These are phyloP conservation scores for Solanum pinnatisectum DNA, from an alignment of 257 asterid species.

Conservation along the genomic window DNA sequence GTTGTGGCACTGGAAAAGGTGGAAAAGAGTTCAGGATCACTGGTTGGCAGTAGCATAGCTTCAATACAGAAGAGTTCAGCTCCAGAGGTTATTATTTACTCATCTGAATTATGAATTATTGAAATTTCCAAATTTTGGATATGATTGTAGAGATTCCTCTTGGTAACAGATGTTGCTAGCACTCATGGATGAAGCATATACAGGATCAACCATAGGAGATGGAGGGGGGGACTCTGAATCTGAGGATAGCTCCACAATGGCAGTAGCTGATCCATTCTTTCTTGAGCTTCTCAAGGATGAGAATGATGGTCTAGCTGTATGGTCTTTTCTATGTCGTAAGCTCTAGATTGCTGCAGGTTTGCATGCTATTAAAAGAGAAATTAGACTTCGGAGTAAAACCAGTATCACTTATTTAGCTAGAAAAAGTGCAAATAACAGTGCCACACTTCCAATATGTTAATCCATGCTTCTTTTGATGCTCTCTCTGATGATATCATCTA, in stretches of 20 bases:
- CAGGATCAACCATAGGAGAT: constrained; percentile 90
- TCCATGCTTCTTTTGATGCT: neutral
- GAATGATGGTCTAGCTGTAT: constrained; percentile 92
- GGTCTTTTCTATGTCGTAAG: constrained; percentile 24
- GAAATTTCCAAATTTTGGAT: neutral
- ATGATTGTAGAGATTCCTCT: constrained; percentile 8
- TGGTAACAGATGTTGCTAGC: constrained; percentile 75
- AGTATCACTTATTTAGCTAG: neutral
- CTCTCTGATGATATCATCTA: neutral
- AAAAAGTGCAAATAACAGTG: neutral
- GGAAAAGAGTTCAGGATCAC: constrained; percentile 80
- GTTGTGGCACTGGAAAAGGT: constrained; percentile 90
- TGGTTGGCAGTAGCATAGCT: constrained; percentile 89
- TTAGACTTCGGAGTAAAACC: neutral
- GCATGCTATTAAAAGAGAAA: neutral
- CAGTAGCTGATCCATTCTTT: constrained; percentile 71
- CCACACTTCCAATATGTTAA: neutral
- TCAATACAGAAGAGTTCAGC: constrained; percentile 91
- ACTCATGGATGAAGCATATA: constrained; percentile 98
- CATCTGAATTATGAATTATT: neutral
- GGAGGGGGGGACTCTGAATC: constrained; percentile 94
- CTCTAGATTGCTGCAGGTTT: neutral
- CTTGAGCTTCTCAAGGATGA: constrained; percentile 98
- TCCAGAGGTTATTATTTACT: constrained; percentile 60
- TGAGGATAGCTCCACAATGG: constrained; percentile 69